Base-by-base conservation (phyloP, 805 yeast species). In the Kuraishia floccosa region DNA sequence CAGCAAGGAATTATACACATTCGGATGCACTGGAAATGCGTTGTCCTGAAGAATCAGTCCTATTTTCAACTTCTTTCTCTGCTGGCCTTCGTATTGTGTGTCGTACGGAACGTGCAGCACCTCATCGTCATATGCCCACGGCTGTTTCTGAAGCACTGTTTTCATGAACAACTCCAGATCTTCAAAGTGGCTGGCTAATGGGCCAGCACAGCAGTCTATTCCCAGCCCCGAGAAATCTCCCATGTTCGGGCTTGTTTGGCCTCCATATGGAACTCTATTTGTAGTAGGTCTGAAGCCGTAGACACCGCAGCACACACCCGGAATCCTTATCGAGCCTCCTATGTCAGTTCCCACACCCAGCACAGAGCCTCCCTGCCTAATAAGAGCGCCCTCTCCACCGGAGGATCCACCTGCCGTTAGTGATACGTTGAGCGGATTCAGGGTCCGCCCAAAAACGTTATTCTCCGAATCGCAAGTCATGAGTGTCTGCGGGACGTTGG, bases 321-420 rank as follows among this genome's bases (percentile, higher is more conserved):
- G 82, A 13, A 62, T 61, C 31, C 82, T 56, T 29, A 76, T 65
- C 11, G 72, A 63, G 0, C 81, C 81, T 30, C 81, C 81, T 35
- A 74, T 69, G 41, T 73, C 81, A 11, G 76, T 67, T 11, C 81
- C 81, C 30, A 72, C 55, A 3, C 80, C 85, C 24, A 73, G 39
- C 3, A 67, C 63, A 10, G 78, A 65, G 6, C 75, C 81, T 29
- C 65, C 64, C 45, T 68, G 58, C 1, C 66, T 73, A 25, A 72
- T 60, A 30, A 71, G 44, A 1, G 80, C 68, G 32, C 78, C 77
- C 45, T 74, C 82, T 30, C 82, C 82, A 17, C 77, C 74, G 2
- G 79, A 70, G 1, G 77, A 69, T 11, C 82, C 82, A 33, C 82
- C 82, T 1, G 72, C 62, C 7, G 75, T 61, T 36, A 72, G 55